These are phyloP conservation scores for Flaveria linearis DNA, from an alignment of 129 eudicot genomes.

Conservation along the genomic window DNA sequence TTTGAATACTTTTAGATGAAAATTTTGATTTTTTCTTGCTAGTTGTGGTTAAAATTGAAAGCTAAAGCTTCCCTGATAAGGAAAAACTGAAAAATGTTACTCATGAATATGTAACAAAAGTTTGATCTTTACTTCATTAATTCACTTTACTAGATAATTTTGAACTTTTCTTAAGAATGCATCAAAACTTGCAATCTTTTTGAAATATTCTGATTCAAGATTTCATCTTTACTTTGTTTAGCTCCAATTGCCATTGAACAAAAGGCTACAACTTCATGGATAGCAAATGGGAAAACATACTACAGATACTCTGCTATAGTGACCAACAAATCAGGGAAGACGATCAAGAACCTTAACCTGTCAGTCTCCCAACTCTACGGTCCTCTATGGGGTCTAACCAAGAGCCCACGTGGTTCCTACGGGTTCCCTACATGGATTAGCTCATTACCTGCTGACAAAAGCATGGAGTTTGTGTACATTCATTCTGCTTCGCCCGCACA, in stretches of 20 bases:
- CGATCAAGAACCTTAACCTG: constrained; percentile 62
- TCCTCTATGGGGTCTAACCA: constrained; percentile 93
- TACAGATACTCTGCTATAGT: constrained; percentile 76
- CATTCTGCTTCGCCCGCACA: constrained; percentile 74
- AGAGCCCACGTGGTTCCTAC: constrained; percentile 59
- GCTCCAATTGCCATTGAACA: constrained; percentile 55
- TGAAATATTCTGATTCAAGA: neutral
- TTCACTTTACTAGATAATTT: too few relatives aligned
- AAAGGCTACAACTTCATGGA: constrained; percentile 78
- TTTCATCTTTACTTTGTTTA: constrained; percentile 17
- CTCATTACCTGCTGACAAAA: constrained; percentile 74
- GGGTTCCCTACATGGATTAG: constrained; percentile 74
- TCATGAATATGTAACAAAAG: neutral
- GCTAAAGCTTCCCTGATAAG: neutral
- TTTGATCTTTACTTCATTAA: neutral
- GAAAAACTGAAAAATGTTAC: neutral
- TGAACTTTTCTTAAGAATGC: too few relatives aligned
- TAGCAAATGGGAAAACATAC: constrained; percentile 66
- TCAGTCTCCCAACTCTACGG: constrained; percentile 77
- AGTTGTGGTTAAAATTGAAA: neutral
- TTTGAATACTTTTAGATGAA: neutral
- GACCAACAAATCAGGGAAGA: constrained; percentile 78
- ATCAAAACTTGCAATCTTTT: neutral
- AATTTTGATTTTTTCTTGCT: neutral
- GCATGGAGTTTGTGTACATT: constrained; percentile 84